Evolutionary conservation across 208 protist genomes (phyloP), one percentile per base, ranked within the genome.

Genomic region (Crithidia bombi): DNA sequence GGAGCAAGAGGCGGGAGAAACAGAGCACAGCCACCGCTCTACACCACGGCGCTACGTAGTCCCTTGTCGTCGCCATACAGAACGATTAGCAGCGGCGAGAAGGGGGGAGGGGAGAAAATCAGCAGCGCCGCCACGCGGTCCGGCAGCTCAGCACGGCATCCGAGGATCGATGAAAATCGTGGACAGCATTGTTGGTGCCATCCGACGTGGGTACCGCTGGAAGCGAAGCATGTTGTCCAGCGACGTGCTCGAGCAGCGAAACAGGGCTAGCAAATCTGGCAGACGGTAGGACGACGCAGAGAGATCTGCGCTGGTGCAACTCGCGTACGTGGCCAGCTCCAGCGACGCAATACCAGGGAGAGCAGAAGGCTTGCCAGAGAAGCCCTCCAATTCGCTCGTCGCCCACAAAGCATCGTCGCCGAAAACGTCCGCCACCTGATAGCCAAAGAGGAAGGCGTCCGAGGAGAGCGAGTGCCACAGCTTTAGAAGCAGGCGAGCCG

Each of bases 391-490:
- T 14, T 65, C 70, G 30, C 38, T n/a, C 25, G 65, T 33, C 57
- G 38, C 56, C 72, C 65, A 65, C 47, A 55, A 44, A 7, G 49
- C n/a, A 26, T 71, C 64, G n/a, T 77, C 63, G 7, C 77, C 76
- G 58, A 91, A 91, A 11, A 61, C 75, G 39, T 91, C 78, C 1
- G 68, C 64, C 1, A 89, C 69, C 59, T 73, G 61, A 65, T 89
- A 91, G 12, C 82, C 86, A 39, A 32, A 46, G 14, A 76, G 14
- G 67, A 91, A 88, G 0, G 62, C 44, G 46, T 89, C 75, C 0
- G 59, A 50, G 9, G 78, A 79, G 44, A 85, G 70, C 33, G 82
- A 82, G 14, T 68, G 46, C 86, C 86, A 91, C 39, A 91, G 72
- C 41, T 78, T 76, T 12, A 88, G 43, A 43, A 91, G 47, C 7